Conservation (phyloP, 148 eudicot species). For the Vaccinium myrtillus region DNA sequence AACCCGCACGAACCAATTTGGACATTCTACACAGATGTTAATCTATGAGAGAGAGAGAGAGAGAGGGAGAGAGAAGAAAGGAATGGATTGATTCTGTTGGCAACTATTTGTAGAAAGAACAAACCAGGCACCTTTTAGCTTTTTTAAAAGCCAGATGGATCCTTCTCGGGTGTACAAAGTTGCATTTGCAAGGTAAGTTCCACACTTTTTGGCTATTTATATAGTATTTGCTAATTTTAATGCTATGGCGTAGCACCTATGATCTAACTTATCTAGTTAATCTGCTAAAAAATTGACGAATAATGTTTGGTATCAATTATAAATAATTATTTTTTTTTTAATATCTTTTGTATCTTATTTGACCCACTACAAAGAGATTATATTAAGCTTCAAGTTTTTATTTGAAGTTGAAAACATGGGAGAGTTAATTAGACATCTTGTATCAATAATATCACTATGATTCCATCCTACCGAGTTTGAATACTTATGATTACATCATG, state of each 20-base stretch:
- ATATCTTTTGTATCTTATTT: too few species aligned
- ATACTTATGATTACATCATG: too few species aligned
- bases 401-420: too few species aligned
- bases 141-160: background rate
- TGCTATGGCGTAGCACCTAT: background rate
- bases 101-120: background rate
- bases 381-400: too few species aligned
- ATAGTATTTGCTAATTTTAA: background rate
- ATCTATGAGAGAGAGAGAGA: background rate
- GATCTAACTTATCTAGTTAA: too few species aligned
- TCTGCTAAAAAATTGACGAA: too few species aligned
- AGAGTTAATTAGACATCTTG: too few species aligned
- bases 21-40: background rate
- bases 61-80: constrained; percentile 36
- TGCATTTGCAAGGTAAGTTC: background rate
- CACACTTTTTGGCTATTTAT: background rate
- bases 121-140: background rate
- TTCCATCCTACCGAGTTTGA: too few species aligned
- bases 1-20: constrained; percentile 18
- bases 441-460: too few species aligned
- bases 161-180: background rate
- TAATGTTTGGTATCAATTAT: too few species aligned
- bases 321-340: too few species aligned
- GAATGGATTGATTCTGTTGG: constrained; percentile 32
- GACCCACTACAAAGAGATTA: too few species aligned